These are phyloP conservation scores for Chaetomium globosum DNA, from an alignment of 2,329 filamentous ascomycete genomes.

Conservation along the genomic window DNA sequence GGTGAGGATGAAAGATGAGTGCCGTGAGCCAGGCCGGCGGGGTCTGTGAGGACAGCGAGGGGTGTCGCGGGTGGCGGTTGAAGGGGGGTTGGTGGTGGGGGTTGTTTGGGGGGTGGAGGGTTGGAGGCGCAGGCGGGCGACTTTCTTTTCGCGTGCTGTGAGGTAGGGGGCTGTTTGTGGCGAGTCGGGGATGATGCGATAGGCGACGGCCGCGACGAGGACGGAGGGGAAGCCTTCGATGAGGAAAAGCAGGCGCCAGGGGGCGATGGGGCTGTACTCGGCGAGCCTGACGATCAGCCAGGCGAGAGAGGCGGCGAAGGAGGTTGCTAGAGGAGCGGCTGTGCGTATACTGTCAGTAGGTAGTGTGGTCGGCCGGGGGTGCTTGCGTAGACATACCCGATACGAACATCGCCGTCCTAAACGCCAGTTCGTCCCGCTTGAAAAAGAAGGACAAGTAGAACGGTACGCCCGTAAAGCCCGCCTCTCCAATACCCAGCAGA, in stretches of 20 bases:
- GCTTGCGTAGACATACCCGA: slow-evolving; percentile 55
- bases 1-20: slow-evolving; percentile 80
- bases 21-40: slow-evolving; percentile 75
- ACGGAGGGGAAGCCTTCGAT: slow-evolving; percentile 84
- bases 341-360: slow-evolving; percentile 45
- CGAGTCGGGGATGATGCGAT: slow-evolving; percentile 74
- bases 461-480: slow-evolving; percentile 65
- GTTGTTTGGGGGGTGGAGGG: not conserved
- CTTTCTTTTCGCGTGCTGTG: slow-evolving; percentile 63
- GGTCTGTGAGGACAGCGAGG: slow-evolving; percentile 62
- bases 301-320: slow-evolving; percentile 77
- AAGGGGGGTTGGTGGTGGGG: not conserved
- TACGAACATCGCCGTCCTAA: slow-evolving; percentile 83
- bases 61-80: slow-evolving; percentile 52
- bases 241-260: slow-evolving; percentile 84
- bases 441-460: slow-evolving; percentile 69
- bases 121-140: slow-evolving; percentile 68
- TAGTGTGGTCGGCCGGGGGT: not conserved
- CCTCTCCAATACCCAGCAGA: slow-evolving; percentile 65
- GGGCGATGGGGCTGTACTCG: slow-evolving; percentile 66
- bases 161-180: slow-evolving; percentile 68
- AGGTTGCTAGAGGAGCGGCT: slow-evolving; percentile 78
- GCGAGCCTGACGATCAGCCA: slow-evolving; percentile 75
- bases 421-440: slow-evolving; percentile 72
- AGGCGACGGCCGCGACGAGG: slow-evolving; percentile 72